These are phyloP conservation scores for Trichocladium uniseriatum DNA, from an alignment of 495 filamentous ascomycete species.

Conservation along the genomic window DNA sequence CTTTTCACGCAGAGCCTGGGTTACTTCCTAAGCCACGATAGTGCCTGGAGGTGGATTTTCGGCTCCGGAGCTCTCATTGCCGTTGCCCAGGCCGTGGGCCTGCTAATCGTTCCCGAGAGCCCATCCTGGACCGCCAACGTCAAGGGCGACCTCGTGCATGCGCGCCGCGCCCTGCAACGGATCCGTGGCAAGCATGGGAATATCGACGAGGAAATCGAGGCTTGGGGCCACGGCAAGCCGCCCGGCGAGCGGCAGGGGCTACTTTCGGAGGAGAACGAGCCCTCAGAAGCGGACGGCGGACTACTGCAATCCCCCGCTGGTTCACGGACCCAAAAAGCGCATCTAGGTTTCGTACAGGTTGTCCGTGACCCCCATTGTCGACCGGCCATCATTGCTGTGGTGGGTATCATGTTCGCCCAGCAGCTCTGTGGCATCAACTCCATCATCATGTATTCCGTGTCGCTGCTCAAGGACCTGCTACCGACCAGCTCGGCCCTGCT, in stretches of 20 bases:
- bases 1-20: slow-evolving; percentile 74
- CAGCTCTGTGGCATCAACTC: slow-evolving; percentile 92
- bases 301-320: slow-evolving; percentile 25
- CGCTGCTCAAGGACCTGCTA: slow-evolving; percentile 66
- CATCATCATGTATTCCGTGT: slow-evolving; percentile 96
- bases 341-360: slow-evolving; percentile 60
- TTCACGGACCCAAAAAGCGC: slow-evolving; percentile 25
- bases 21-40: slow-evolving; percentile 70
- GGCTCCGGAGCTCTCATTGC: slow-evolving; percentile 63
- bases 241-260: slow-evolving; percentile 40
- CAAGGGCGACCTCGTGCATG: slow-evolving; percentile 49
- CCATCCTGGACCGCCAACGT: slow-evolving; percentile 70
- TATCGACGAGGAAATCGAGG: slow-evolving; percentile 62
- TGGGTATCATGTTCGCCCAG: slow-evolving; percentile 86
- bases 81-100: slow-evolving; percentile 51
- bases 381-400: slow-evolving; percentile 72
- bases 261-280: slow-evolving; percentile 24
- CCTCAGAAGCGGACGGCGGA: slow-evolving; percentile 34
- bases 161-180: slow-evolving; percentile 57
- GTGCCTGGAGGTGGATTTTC: slow-evolving; percentile 75
- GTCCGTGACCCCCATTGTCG: slow-evolving; percentile 56
- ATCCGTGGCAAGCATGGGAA: slow-evolving; percentile 63
- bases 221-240: slow-evolving; percentile 43
- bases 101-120: slow-evolving; percentile 70
- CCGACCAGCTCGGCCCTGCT: slow-evolving; percentile 67